Evolutionary conservation across 1,284 basidiomycete species (phyloP).

Genomic region (Agroathelia rolfsii): DNA sequence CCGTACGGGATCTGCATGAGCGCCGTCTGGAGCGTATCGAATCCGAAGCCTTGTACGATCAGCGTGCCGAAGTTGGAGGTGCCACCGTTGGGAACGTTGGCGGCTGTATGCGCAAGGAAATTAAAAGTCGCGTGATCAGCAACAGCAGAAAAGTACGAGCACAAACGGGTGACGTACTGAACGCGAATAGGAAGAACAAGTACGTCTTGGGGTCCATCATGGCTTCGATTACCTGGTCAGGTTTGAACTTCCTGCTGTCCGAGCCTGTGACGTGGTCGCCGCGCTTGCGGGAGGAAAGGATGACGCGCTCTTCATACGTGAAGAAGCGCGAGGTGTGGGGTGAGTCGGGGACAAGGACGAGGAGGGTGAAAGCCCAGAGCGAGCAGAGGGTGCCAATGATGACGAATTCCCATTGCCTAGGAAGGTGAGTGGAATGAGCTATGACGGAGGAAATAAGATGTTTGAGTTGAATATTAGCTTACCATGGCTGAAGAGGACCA

Average conservation of each 20-base stretch:
- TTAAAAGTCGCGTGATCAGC: too few relatives aligned
- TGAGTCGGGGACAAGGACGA: constrained; percentile 24
- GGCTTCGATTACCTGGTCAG: constrained; percentile 21
- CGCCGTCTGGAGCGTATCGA: constrained; percentile 28
- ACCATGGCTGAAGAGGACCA: constrained; percentile 22
- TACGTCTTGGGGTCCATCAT: constrained; percentile 21
- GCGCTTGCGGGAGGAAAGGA: constrained; percentile 24
- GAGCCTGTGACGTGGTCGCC: constrained; percentile 19
- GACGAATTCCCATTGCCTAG: constrained; percentile 10
- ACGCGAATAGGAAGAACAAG: constrained; percentile 21
- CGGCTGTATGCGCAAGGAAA: too few relatives aligned
- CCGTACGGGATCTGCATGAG: constrained; percentile 29
- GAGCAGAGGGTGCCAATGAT: constrained; percentile 21
- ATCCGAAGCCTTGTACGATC: constrained; percentile 31
- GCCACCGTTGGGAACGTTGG: too few relatives aligned
- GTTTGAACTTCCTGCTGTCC: constrained; percentile 22
- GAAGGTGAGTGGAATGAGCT: neutral
- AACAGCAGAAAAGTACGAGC: too few relatives aligned
- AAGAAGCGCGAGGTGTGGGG: constrained; percentile 25
- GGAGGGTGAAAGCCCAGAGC: constrained; percentile 17
- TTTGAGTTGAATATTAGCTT: constrained; percentile 17
- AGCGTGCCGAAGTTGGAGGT: constrained; percentile 22
- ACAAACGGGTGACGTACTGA: too few relatives aligned
- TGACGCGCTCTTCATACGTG: constrained; percentile 22
- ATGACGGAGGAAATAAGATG: too few relatives aligned